Conservation (phyloP, 805 yeast species). For the Yarrowia deformans region DNA sequence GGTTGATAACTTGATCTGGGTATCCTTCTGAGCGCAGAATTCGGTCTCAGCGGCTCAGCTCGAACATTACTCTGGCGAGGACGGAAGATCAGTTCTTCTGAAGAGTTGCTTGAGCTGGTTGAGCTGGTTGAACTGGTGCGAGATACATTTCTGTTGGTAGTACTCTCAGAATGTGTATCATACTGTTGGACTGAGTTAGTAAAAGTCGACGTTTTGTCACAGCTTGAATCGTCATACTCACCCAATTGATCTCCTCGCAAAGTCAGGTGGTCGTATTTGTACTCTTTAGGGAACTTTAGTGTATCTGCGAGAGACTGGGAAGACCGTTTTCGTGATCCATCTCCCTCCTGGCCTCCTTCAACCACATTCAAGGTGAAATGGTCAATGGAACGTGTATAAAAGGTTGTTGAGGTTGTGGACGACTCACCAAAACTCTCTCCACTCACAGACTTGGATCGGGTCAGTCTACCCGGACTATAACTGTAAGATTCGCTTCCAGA, state of each 20-base stretch:
- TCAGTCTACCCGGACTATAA: background rate
- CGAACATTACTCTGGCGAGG: background rate
- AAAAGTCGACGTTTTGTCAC: too few species aligned
- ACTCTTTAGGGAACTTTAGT: background rate
- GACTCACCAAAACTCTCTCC: background rate
- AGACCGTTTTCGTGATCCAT: too few species aligned
- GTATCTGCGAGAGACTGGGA: background rate
- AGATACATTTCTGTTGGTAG: background rate
- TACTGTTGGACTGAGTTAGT: slow-evolving; percentile 6
- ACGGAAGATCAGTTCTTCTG: background rate
- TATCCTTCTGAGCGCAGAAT: background rate
- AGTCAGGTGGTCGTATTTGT: slow-evolving; percentile 2
- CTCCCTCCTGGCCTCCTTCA: background rate
- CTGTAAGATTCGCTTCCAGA: background rate
- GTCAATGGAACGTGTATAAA: background rate
- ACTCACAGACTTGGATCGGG: background rate
- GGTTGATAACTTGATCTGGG: background rate
- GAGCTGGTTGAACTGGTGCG: background rate
- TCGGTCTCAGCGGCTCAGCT: background rate
- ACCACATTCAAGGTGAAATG: slow-evolving; percentile 2
- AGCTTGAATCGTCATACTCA: background rate
- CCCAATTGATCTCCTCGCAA: background rate
- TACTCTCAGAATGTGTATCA: too few species aligned
- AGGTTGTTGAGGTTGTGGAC: background rate
- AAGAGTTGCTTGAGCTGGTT: background rate